Evolutionary conservation across 257 asterid species (phyloP).

Genomic region (Pogostemon cablin): DNA sequence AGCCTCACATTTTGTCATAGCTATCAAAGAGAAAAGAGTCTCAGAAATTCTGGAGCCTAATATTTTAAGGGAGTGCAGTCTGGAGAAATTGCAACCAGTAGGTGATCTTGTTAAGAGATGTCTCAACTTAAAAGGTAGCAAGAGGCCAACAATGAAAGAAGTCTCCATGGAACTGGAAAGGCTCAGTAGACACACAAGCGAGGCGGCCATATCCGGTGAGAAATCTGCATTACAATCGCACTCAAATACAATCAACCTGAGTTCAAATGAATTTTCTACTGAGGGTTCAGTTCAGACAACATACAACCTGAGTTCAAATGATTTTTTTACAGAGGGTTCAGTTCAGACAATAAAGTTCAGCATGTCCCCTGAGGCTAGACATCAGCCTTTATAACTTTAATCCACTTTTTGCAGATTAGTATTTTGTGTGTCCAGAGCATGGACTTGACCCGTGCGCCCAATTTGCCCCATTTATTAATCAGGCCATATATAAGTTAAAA

Average conservation of each 20-base stretch:
- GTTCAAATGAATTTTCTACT: no score
- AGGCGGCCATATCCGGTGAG: not conserved
- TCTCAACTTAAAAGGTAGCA: constrained; percentile 36
- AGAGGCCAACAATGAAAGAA: constrained; percentile 62
- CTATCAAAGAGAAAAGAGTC: constrained; percentile 37
- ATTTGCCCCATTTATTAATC: no score
- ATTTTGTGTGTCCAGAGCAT: no score
- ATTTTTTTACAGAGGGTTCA: no score
- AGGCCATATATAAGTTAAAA: no score
- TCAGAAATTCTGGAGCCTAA: constrained; percentile 43
- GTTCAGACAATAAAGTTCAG: no score
- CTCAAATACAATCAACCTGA: not conserved
- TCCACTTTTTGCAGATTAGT: no score
- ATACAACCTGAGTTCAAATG: not conserved
- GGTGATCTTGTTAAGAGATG: constrained; percentile 56
- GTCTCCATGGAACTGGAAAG: constrained; percentile 53
- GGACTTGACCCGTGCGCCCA: no score
- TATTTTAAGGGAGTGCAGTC: constrained; percentile 47
- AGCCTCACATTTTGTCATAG: constrained; percentile 38
- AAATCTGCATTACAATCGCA: not conserved
- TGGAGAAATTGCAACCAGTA: constrained; percentile 35
- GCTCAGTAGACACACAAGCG: constrained; percentile 24
- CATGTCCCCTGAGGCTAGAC: no score
- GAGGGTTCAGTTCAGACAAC: no score
- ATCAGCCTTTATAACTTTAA: no score